phyloP scores from a whole-genome alignment of 176 grass and related monocot species.

The Aechmea fasciata region DNA sequence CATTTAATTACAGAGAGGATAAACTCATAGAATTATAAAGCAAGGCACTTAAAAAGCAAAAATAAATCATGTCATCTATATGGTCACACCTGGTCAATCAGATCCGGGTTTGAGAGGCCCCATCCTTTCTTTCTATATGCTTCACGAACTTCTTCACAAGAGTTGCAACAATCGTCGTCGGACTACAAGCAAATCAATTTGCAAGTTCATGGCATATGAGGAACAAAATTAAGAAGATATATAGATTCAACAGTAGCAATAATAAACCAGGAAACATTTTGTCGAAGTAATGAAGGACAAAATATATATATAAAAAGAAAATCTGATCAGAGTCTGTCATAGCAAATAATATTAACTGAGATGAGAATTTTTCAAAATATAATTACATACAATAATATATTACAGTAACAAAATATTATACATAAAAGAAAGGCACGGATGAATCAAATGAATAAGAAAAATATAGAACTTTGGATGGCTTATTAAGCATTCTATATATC shows the following conservation, averaged over 20 bases:
- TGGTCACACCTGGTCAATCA: slow-evolving; percentile 65
- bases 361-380: no score
- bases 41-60: neutral
- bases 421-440: neutral
- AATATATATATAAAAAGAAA: no score
- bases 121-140: slow-evolving; percentile 93
- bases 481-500: no score
- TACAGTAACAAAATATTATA: slow-evolving; percentile 10
- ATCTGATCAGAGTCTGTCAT: slow-evolving; percentile 2
- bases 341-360: neutral
- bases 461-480: no score
- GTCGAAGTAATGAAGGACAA: no score
- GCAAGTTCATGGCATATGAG: neutral
- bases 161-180: slow-evolving; percentile 83
- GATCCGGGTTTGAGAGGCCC: slow-evolving; percentile 85
- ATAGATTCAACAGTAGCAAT: no score
- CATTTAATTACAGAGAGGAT: slow-evolving; percentile 11
- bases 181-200: slow-evolving; percentile 33
- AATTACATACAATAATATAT: neutral
- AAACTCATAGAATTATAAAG: neutral
- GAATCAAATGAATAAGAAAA: neutral
- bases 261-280: no score
- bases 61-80: neutral
- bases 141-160: slow-evolving; percentile 93
- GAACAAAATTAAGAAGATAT: no score